Percentiles rank a stretch among this genome's conserved stretches.
These are phyloP conservation scores for Penicillium sp. DNA, from an alignment of 2,329 filamentous ascomycete genomes.

Conservation along the genomic window DNA sequence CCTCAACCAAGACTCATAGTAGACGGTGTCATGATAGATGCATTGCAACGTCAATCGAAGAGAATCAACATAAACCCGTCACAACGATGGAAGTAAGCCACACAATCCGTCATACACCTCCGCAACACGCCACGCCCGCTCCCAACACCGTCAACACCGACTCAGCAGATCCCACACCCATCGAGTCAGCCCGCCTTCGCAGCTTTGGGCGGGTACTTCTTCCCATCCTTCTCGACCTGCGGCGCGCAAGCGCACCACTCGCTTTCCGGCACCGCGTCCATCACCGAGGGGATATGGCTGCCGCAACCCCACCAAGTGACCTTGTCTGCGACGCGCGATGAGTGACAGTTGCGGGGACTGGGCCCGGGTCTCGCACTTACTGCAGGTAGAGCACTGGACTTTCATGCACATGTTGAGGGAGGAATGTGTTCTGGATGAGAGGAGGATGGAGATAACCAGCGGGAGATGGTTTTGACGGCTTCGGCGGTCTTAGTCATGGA, in stretches of 20 bases:
- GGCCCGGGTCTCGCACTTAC: slow-evolving; percentile 47
- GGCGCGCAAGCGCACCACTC: slow-evolving; percentile 67
- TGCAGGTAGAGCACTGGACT: slow-evolving; percentile 60
- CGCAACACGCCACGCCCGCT: neutral
- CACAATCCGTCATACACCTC: neutral
- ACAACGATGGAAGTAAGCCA: too few species aligned
- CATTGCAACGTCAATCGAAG: too few species aligned
- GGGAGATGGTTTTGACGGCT: slow-evolving; percentile 19
- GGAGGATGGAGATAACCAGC: slow-evolving; percentile 1
- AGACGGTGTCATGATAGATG: too few species aligned
- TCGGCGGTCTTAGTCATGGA: slow-evolving; percentile 23
- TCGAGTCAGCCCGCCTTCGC: slow-evolving; percentile 43
- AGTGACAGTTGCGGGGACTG: slow-evolving; percentile 4
- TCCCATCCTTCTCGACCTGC: slow-evolving; percentile 59
- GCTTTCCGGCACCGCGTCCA: slow-evolving; percentile 57
- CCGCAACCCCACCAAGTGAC: slow-evolving; percentile 66
- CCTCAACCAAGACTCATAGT: too few species aligned
- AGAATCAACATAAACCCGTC: too few species aligned
- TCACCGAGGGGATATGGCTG: slow-evolving; percentile 58
- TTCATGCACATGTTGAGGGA: slow-evolving; percentile 60
- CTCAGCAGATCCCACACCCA: slow-evolving; percentile 23
- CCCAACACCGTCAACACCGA: neutral
- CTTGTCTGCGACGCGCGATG: slow-evolving; percentile 48
- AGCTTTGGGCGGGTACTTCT: slow-evolving; percentile 64
- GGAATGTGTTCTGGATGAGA: neutral